Percentiles rank a stretch among this genome's conserved stretches.
These are phyloP conservation scores for Zancudomyces culisetae DNA, from an alignment of 371 early-diverging fungal genomes.

Conservation along the genomic window DNA sequence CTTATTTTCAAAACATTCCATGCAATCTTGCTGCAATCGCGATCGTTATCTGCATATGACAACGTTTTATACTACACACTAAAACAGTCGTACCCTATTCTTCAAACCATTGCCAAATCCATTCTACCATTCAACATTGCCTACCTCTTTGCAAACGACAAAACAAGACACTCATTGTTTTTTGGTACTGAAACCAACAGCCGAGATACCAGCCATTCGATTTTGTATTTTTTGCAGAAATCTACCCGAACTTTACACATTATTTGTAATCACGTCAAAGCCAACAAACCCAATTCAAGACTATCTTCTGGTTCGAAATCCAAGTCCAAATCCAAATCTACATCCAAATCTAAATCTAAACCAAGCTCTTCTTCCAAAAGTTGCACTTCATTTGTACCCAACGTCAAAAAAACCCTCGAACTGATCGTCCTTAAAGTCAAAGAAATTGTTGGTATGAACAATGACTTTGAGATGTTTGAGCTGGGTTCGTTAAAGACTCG, in stretches of 20 bases:
- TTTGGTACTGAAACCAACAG: too few species aligned
- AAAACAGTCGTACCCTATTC: too few species aligned
- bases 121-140: conserved; percentile 43
- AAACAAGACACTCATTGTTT: conserved; percentile 27
- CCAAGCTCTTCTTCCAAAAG: too few species aligned
- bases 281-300: conserved; percentile 33
- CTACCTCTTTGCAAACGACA: conserved; percentile 32
- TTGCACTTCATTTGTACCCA: conserved; percentile 60
- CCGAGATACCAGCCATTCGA: too few species aligned
- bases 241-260: conserved; percentile 43
- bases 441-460: conserved; percentile 46
- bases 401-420: conserved; percentile 48
- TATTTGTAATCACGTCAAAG: conserved; percentile 65
- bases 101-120: too few species aligned
- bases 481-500: conserved; percentile 48
- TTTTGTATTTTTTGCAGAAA: conserved; percentile 34
- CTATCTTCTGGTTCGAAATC: too few species aligned
- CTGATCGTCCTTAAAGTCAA: conserved; percentile 56
- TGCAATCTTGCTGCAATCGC: neutral
- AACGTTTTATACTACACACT: conserved; percentile 33
- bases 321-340: too few species aligned
- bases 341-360: too few species aligned
- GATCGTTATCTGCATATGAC: neutral
- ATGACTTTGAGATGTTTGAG: conserved; percentile 22
- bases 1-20: neutral